Evolutionary conservation across 805 yeast species (phyloP).

Genomic region (Cyberlindnera maritima): DNA sequence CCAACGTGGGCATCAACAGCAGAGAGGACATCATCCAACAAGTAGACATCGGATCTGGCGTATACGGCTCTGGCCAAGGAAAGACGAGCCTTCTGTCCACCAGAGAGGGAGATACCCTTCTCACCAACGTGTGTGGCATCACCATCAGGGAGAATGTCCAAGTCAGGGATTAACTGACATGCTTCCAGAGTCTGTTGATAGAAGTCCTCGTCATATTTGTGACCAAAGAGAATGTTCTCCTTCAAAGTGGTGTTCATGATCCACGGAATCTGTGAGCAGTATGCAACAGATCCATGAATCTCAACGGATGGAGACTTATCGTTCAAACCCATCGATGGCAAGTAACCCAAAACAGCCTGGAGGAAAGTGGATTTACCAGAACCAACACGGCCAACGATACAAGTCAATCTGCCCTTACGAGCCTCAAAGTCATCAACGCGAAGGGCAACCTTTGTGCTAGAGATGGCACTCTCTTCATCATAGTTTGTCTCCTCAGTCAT

Average conservation of each 20-base stretch:
- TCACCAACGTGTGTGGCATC: constrained; percentile 80
- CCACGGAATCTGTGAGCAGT: constrained; percentile 94
- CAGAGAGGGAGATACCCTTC: constrained; percentile 57
- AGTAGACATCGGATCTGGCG: constrained; percentile 53
- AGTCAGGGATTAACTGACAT: constrained; percentile 81
- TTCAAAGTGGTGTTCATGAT: constrained; percentile 90
- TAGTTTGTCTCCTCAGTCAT: constrained; percentile 21
- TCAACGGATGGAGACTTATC: constrained; percentile 28
- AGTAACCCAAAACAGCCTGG: constrained; percentile 42
- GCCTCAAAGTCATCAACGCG: constrained; percentile 46
- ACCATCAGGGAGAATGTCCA: constrained; percentile 79
- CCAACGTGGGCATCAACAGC: constrained; percentile 82
- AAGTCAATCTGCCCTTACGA: constrained; percentile 49
- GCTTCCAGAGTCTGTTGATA: constrained; percentile 80
- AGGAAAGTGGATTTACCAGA: constrained; percentile 57
- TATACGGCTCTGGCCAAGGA: constrained; percentile 70
- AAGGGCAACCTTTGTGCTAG: constrained; percentile 48
- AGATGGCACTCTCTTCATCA: constrained; percentile 43
- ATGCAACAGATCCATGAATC: constrained; percentile 76
- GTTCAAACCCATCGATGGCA: constrained; percentile 37
- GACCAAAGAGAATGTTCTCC: constrained; percentile 90
- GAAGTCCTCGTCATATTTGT: constrained; percentile 73
- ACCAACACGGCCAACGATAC: constrained; percentile 68
- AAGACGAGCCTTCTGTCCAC: constrained; percentile 64
- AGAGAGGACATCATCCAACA: constrained; percentile 63